These are phyloP conservation scores for Trypanosoma mega DNA, from an alignment of 208 protist species.

Conservation along the genomic window DNA sequence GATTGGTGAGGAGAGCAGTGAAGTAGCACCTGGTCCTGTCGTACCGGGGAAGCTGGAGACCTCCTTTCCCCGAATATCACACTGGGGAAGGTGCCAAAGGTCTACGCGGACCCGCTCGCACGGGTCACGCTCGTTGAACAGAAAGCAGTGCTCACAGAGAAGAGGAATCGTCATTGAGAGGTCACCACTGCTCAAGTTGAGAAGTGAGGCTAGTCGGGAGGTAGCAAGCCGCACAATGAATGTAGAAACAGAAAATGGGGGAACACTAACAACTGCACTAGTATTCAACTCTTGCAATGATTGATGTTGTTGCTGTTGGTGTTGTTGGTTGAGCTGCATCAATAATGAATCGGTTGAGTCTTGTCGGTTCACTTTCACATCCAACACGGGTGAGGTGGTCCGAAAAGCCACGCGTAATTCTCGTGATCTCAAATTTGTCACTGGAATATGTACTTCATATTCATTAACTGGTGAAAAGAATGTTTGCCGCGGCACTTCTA, in stretches of 20 bases:
- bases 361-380: not conserved
- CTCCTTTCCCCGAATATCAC: not conserved
- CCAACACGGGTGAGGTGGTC: conserved; percentile 16
- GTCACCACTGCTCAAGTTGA: conserved; percentile 48
- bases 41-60: not conserved
- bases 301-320: not conserved
- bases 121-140: conserved; percentile 72
- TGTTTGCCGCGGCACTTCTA: conserved; percentile 40
- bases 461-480: conserved; percentile 16
- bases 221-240: conserved; percentile 67
- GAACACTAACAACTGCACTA: conserved; percentile 10
- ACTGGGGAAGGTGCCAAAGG: conserved; percentile 39
- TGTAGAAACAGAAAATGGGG: not conserved
- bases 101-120: conserved; percentile 64
- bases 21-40: not conserved
- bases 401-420: conserved; percentile 22
- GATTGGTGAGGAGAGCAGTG: not conserved
- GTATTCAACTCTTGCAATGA: not conserved
- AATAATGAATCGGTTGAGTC: not conserved
- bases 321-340: not conserved
- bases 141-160: conserved; percentile 66
- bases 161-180: conserved; percentile 23
- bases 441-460: conserved; percentile 11
- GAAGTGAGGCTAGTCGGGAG: conserved; percentile 53
- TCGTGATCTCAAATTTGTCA: conserved; percentile 22